Evolutionary conservation across 352 stramenopile genomes (phyloP), one percentile per base, ranked within the genome.

Genomic region (Pythium biforme): DNA sequence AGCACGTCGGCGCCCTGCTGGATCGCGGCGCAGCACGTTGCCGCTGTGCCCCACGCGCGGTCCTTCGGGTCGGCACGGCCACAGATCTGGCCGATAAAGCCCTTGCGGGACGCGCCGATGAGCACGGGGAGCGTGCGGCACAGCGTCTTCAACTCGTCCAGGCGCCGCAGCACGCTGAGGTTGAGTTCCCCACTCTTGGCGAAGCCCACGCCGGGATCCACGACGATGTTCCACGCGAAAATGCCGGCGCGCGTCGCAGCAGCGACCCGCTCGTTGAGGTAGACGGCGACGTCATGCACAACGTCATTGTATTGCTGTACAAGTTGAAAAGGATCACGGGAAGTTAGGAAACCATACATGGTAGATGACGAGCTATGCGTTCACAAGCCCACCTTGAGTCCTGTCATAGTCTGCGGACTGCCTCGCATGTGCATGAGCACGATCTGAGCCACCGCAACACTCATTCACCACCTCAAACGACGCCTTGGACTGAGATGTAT

Each of bases 191-290:
- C 62, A 64, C 87, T 88, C 69, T 99, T 99, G 17, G 97, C 96
- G 78, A 99, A 99, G 4, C 97, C 97, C 55, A 99, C 98, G 10
- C 97, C 97, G 23, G 96, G 97, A 75, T 99, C 97, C 22, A 98
- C 63, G 22, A 99, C 74, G 50, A 98, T 88, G 59, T 98, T 91
- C 97, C 97, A 99, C 37, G 84, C 78, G 45, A 81, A 94, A 39
- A 99, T 89, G 2, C 95, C 95, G 7, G 80, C 79, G 6, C 59
- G 65, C 59, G 97, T 80, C n/a, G 95, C 95, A 5, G 75, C 82
- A 7, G 62, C 59, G 15, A 91, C 86, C 45, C 79, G 80, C 64
- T 90, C 67, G 22, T 77, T 73, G n/a, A 99, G 72, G 40, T 92
- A 88, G 0, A 63, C 26, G 4, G 69, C 73, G 4, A 99, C 96